A percentile compares a stretch with the other conserved stretches of the same genome.
Conservation (phyloP, 2,329 filamentous ascomycete genomes). For the Verticillium isaacii region DNA sequence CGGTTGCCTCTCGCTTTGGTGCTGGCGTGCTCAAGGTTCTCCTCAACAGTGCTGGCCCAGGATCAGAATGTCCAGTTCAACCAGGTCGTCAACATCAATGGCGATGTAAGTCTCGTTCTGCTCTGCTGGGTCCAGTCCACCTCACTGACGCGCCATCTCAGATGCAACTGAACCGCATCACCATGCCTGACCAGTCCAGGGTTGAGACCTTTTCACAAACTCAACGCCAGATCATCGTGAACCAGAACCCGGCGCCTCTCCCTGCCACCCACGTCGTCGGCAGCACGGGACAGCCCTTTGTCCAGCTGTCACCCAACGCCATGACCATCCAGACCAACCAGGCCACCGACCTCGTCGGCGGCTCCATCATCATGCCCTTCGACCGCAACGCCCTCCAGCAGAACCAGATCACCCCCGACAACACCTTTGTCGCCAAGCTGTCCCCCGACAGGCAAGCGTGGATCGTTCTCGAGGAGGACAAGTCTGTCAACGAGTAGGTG, state of each 20-base stretch:
- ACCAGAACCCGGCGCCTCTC: constrained; percentile 15
- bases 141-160: background rate
- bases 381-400: constrained; percentile 12
- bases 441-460: constrained; percentile 15
- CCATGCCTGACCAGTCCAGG: constrained; percentile 15
- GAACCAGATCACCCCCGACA: constrained; percentile 14
- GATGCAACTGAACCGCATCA: constrained; percentile 15
- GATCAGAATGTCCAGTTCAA: constrained; percentile 14
- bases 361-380: constrained; percentile 15
- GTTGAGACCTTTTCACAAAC: constrained; percentile 17
- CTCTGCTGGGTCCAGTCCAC: background rate
- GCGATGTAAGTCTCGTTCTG: constrained; percentile 13
- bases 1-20: constrained; percentile 10
- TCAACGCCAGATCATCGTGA: constrained; percentile 15
- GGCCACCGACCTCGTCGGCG: constrained; percentile 15
- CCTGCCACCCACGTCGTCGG: constrained; percentile 15
- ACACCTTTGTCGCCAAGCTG: constrained; percentile 15
- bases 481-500: constrained; percentile 15
- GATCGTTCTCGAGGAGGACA: constrained; percentile 14
- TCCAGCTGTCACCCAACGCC: constrained; percentile 15
- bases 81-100: constrained; percentile 16
- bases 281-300: constrained; percentile 16
- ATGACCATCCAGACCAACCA: constrained; percentile 16
- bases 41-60: constrained; percentile 10
- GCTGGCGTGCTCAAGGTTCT: constrained; percentile 8